Percentiles rank a stretch among this genome's conserved stretches.
These are phyloP conservation scores for Peniophora sp. DNA, from an alignment of 1,284 basidiomycete genomes.

Conservation along the genomic window DNA sequence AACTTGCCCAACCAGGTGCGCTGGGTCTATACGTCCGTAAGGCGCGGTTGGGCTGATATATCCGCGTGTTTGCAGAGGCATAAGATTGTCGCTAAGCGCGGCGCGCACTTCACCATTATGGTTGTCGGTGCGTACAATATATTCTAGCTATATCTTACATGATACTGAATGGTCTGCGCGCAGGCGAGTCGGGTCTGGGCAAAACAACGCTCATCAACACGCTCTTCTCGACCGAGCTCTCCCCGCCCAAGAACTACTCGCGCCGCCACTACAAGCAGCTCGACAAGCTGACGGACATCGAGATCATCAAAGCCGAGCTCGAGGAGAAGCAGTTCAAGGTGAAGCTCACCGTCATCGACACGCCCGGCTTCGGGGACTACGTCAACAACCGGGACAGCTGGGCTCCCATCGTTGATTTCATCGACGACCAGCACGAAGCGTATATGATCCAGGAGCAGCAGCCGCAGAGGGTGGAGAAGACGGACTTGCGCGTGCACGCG, in stretches of 20 bases:
- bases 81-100: constrained; percentile 95
- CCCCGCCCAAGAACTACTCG: constrained; percentile 84
- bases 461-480: constrained; percentile 88
- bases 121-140: constrained; percentile 75
- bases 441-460: constrained; percentile 99
- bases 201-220: constrained; percentile 99
- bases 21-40: too few relatives aligned
- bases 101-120: constrained; percentile 99
- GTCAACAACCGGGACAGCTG: constrained; percentile 99
- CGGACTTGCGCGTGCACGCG: constrained; percentile 92
- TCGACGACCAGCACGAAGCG: constrained; percentile 98
- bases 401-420: constrained; percentile 97
- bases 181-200: constrained; percentile 91
- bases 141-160: not conserved
- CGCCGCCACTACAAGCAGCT: constrained; percentile 93
- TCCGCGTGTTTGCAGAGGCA: constrained; percentile 52
- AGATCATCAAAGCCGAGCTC: constrained; percentile 94
- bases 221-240: constrained; percentile 96
- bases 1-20: constrained; percentile 2
- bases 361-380: constrained; percentile 6
- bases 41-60: not conserved
- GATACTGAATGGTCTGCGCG: not conserved
- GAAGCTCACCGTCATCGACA: constrained; percentile 95
- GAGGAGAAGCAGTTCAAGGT: constrained; percentile 99
- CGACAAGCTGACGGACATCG: constrained; percentile 97